phyloP scores from a whole-genome alignment of 805 yeast species.

The Wickerhamomyces kurtzmanii region DNA sequence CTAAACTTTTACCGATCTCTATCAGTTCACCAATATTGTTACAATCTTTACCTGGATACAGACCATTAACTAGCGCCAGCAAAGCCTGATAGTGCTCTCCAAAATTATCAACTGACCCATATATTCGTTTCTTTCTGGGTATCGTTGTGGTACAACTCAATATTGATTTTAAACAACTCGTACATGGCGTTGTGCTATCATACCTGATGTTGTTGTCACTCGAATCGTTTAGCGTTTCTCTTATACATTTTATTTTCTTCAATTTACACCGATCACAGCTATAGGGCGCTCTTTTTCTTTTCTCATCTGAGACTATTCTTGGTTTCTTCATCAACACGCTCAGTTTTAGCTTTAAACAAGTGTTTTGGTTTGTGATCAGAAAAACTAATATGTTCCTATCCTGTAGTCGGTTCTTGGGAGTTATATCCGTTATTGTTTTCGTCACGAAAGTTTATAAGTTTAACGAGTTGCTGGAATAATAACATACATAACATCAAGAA shows the following conservation, averaged over 20 bases:
- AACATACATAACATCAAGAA: background rate
- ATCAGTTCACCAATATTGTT: constrained; percentile 31
- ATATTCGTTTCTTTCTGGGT: constrained; percentile 29
- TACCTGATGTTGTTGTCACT: no score
- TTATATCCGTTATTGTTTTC: no score
- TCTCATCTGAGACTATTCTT: constrained; percentile 25
- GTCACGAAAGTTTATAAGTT: no score
- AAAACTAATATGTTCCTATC: no score
- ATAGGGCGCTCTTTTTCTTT: constrained; percentile 30
- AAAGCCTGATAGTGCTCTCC: constrained; percentile 33
- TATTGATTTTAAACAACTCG: constrained; percentile 25
- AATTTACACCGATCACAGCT: constrained; percentile 36
- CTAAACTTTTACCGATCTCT: constrained; percentile 23
- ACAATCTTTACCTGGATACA: constrained; percentile 34
- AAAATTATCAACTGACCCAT: constrained; percentile 31
- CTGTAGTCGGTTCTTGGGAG: no score
- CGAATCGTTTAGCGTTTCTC: constrained; percentile 21
- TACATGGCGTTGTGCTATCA: constrained; percentile 29
- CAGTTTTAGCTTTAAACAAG: background rate
- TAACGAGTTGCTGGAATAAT: no score
- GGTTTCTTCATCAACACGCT: constrained; percentile 15
- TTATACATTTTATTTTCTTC: constrained; percentile 30
- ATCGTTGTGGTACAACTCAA: constrained; percentile 30
- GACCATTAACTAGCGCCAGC: constrained; percentile 24
- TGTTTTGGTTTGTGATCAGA: no score